Percentiles rank a stretch among this genome's conserved stretches.
These are phyloP conservation scores for Microdochium paspali DNA, from an alignment of 2,329 filamentous ascomycete species.

Conservation along the genomic window DNA sequence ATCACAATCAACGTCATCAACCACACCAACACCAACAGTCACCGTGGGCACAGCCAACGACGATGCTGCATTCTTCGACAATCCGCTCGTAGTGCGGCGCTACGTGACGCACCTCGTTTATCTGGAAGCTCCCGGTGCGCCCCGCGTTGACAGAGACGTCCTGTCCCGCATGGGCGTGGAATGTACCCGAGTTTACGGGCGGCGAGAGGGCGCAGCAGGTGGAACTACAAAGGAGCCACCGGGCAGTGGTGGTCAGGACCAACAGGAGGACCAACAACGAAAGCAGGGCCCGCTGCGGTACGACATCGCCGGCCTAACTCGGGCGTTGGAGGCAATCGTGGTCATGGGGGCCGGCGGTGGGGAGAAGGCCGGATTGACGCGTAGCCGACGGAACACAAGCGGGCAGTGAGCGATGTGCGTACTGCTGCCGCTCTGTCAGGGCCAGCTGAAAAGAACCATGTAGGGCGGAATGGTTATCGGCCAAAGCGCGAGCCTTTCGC, in stretches of 20 bases:
- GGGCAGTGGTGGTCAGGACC: not conserved
- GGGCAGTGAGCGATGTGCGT: not conserved
- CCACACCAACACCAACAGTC: not conserved
- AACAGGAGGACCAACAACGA: not conserved
- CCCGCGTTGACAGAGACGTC: conserved; percentile 56
- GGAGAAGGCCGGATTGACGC: conserved; percentile 18
- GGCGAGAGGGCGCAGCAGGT: conserved; percentile 33
- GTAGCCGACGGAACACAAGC: conserved; percentile 34
- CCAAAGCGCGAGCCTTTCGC: too few species aligned
- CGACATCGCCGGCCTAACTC: conserved; percentile 63
- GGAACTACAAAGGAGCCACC: not conserved
- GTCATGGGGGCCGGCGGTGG: conserved; percentile 52
- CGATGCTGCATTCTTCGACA: conserved; percentile 13
- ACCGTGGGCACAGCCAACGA: not conserved
- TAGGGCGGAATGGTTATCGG: too few species aligned
- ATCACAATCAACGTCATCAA: not conserved
- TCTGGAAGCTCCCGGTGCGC: conserved; percentile 61
- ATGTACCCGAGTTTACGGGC: conserved; percentile 67
- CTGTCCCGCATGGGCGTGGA: conserved; percentile 64
- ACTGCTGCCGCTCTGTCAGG: too few species aligned
- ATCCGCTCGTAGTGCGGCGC: conserved; percentile 33
- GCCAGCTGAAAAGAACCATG: too few species aligned
- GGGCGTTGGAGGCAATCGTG: conserved; percentile 56
- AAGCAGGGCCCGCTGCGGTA: conserved; percentile 45
- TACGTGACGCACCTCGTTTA: conserved; percentile 84